Evolutionary conservation across 768 basidiomycete species (phyloP), one percentile per base, ranked within the genome.

Genomic region (Trametopsis cervina): DNA sequence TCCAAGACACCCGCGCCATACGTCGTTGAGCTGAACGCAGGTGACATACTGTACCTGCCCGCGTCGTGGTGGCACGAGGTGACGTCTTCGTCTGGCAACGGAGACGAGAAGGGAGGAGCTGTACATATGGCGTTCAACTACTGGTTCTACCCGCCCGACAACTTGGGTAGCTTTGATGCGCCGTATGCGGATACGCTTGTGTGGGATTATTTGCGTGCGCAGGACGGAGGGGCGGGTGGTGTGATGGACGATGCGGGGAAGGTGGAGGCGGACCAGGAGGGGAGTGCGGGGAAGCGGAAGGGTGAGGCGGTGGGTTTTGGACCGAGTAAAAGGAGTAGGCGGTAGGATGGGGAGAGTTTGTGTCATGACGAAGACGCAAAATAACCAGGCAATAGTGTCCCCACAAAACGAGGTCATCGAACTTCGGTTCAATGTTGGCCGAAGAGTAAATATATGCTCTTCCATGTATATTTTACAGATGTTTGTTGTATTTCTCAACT

Each of bases 61-160:
- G 61, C 61, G 20, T 63, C 61, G 24, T 63, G 63, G 63, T 62
- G 61, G 59, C 63, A 64, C 49, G 63, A 64, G 37, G 63, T 64
- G 20, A 62, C 63, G 3, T 64, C 63, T 12, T 57, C 59, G 11
- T 52, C 57, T 10, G 52, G 55, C 12, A 41, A 21, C 12, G 54
- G 46, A 24, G 47, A 46, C 23, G 36, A 52, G 17, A n/a, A n/a
- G n/a, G n/a, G n/a, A n/a, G n/a, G n/a, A n/a, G 54, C 38, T 37
- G 54, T 64, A 15, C 61, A 62, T 43, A 64, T 64, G 63, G 63
- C 63, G 25, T 60, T 64, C 51, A 64, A 64, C 52, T 64, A 62
- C 44, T 64, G 63, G 63, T 64, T 64, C 54, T 64, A 64, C 44
- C 63, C 63, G 6, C 63, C 63, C 18, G 56, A 58, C 40, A 52